Conservation (phyloP, 2,329 filamentous ascomycete genomes). For the Cladosporium velox region DNA sequence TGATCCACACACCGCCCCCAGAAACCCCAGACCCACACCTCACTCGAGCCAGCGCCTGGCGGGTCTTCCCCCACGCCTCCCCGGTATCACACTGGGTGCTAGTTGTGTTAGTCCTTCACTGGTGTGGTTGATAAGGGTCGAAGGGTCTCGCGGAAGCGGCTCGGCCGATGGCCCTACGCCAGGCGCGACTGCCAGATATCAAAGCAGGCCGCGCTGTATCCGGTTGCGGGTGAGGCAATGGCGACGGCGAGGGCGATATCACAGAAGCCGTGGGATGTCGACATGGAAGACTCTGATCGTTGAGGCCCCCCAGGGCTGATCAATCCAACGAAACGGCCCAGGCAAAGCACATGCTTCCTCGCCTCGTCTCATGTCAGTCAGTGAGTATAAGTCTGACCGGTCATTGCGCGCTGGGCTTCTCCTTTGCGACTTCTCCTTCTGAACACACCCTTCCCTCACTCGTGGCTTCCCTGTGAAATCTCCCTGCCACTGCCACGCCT, state of each 20-base stretch:
- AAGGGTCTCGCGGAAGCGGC: slow-evolving; percentile 13
- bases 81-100: background rate
- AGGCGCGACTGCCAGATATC: slow-evolving; percentile 9
- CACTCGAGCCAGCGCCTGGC: background rate
- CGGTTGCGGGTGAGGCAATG: background rate
- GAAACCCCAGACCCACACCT: slow-evolving; percentile 7
- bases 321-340: slow-evolving; percentile 5
- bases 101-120: background rate
- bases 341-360: background rate
- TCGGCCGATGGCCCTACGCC: background rate
- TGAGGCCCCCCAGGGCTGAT: slow-evolving; percentile 9
- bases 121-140: background rate
- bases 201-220: background rate
- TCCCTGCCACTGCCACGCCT: slow-evolving; percentile 6
- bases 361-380: background rate
- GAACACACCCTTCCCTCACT: background rate
- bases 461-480: background rate
- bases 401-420: background rate
- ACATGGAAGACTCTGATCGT: background rate
- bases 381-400: slow-evolving; percentile 9
- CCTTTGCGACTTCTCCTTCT: slow-evolving; percentile 4
- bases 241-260: background rate
- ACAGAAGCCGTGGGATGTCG: background rate
- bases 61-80: background rate
- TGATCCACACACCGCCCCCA: slow-evolving; percentile 7